A percentile compares a stretch with the other conserved stretches of the same genome.
Evolutionary conservation across 2,329 filamentous ascomycete genomes (phyloP).

Genomic region (Hymenoscyphus albidus): DNA sequence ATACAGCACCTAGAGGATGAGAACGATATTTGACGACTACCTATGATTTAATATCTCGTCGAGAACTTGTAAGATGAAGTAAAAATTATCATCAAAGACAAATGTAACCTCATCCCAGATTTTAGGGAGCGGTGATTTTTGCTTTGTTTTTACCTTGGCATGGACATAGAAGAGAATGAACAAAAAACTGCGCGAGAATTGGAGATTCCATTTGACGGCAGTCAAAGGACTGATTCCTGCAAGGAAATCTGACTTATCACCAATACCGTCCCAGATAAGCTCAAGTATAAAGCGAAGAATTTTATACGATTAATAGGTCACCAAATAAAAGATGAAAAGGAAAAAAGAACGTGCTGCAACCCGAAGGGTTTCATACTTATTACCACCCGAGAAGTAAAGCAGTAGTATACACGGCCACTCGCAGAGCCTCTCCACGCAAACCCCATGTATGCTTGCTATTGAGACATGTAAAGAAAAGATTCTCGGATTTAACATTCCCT

Average conservation of each 20-base stretch:
- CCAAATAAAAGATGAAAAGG: background rate
- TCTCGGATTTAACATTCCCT: conserved; percentile 8
- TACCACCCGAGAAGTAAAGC: conserved; percentile 25
- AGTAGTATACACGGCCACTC: conserved; percentile 32
- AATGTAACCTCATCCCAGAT: too few species aligned
- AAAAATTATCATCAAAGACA: too few species aligned
- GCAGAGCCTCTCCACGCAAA: conserved; percentile 19
- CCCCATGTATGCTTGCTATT: conserved; percentile 30
- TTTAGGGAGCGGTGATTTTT: too few species aligned
- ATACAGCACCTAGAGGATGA: too few species aligned
- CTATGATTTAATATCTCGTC: too few species aligned
- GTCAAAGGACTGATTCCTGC: too few species aligned
- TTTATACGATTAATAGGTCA: background rate
- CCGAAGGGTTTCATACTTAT: conserved; percentile 14
- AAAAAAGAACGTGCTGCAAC: background rate
- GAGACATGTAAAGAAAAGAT: conserved; percentile 31
- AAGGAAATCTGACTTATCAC: too few species aligned
- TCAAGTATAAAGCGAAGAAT: background rate
- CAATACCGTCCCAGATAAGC: too few species aligned
- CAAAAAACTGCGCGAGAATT: background rate
- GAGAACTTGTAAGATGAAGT: too few species aligned
- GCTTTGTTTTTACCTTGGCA: too few species aligned
- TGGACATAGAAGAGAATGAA: background rate
- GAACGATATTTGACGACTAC: too few species aligned
- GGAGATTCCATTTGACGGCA: too few species aligned